phyloP scores from a whole-genome alignment of 495 filamentous ascomycete species.

The Pyrenula massariospora region DNA sequence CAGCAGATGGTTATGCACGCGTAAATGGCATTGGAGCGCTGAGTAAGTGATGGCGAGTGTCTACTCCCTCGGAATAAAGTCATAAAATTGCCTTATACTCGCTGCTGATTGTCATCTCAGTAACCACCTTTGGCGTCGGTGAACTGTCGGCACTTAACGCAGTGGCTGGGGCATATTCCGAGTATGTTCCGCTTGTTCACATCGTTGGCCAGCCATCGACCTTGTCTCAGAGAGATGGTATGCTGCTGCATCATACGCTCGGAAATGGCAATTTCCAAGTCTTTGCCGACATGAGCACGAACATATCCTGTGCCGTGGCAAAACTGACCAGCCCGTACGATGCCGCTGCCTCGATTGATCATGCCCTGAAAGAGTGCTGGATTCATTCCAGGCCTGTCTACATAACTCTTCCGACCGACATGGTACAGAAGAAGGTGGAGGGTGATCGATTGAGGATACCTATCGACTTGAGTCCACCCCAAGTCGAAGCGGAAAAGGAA shows the following conservation, averaged over 20 bases:
- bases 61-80: too few species aligned
- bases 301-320: slow-evolving; percentile 59
- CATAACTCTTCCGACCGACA: slow-evolving; percentile 75
- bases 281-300: slow-evolving; percentile 66
- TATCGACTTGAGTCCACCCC: slow-evolving; percentile 52
- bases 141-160: slow-evolving; percentile 61
- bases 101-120: too few species aligned
- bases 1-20: slow-evolving; percentile 61
- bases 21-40: slow-evolving; percentile 54
- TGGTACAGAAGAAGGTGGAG: slow-evolving; percentile 69
- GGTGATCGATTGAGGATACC: slow-evolving; percentile 55
- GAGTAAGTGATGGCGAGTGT: not conserved
- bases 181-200: slow-evolving; percentile 51
- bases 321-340: slow-evolving; percentile 58
- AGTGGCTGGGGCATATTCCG: slow-evolving; percentile 51
- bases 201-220: slow-evolving; percentile 51
- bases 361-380: slow-evolving; percentile 70
- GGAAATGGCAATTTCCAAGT: slow-evolving; percentile 84
- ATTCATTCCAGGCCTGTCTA: slow-evolving; percentile 67
- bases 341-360: slow-evolving; percentile 65
- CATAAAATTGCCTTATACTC: too few species aligned
- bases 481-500: slow-evolving; percentile 63
- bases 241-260: slow-evolving; percentile 84
- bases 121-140: slow-evolving; percentile 62
- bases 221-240: slow-evolving; percentile 36